Evolutionary conservation across 768 basidiomycete genomes (phyloP).

Genomic region (Lentinula lateritia): DNA sequence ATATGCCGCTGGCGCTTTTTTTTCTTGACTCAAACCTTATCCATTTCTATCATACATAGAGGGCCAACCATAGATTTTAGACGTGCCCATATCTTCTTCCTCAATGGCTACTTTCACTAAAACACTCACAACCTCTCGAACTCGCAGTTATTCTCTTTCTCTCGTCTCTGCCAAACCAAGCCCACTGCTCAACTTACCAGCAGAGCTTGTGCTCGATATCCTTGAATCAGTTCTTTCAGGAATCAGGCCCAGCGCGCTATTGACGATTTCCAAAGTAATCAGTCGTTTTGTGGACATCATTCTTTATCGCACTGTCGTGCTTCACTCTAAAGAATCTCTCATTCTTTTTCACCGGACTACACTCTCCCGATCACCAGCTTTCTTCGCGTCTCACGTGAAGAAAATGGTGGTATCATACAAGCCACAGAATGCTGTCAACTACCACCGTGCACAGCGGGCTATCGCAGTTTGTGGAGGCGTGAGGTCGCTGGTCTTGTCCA

Average conservation of each 20-base stretch:
- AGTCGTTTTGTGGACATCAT: conserved; percentile 25
- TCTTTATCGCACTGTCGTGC: conserved; percentile 33
- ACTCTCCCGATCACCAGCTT: conserved; percentile 18
- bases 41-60: neutral
- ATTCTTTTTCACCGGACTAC: conserved; percentile 31
- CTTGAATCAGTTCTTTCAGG: conserved; percentile 27
- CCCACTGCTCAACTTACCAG: conserved; percentile 27
- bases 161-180: conserved; percentile 14
- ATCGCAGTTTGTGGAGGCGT: conserved; percentile 28
- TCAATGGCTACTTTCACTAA: neutral
- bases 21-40: neutral
- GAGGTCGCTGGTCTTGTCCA: conserved; percentile 23
- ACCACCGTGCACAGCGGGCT: conserved; percentile 17
- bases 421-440: conserved; percentile 12
- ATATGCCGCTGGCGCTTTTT: neutral
- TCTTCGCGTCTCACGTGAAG: conserved; percentile 28
- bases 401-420: conserved; percentile 27
- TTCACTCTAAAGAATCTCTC: conserved; percentile 23
- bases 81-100: neutral
- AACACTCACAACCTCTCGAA: conserved; percentile 3
- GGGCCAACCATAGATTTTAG: neutral
- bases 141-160: conserved; percentile 14
- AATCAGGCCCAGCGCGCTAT: conserved; percentile 17
- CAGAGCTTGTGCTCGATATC: conserved; percentile 31
- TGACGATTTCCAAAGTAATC: conserved; percentile 17